phyloP scores from a whole-genome alignment of 2,329 filamentous ascomycete species.

The Scytalidium sp. region DNA sequence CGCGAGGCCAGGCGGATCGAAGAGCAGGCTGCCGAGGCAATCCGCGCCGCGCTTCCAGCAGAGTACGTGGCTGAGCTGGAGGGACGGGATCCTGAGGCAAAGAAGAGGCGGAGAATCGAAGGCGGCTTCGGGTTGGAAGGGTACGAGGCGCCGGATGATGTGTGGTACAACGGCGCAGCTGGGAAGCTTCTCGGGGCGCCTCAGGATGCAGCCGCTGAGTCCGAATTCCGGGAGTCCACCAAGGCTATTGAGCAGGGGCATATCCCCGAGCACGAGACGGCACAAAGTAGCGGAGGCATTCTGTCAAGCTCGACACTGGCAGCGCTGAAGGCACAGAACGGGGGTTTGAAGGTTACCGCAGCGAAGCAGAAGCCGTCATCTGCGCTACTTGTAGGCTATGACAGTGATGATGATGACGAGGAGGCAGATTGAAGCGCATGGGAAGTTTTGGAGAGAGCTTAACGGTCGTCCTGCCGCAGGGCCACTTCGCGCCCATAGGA shows the following conservation, averaged over 20 bases:
- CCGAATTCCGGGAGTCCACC: conserved; percentile 79
- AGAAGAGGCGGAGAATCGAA: conserved; percentile 86
- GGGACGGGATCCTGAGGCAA: conserved; percentile 80
- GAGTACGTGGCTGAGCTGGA: conserved; percentile 94
- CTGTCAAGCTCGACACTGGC: conserved; percentile 80
- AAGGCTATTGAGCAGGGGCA: conserved; percentile 47
- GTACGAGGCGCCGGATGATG: conserved; percentile 62
- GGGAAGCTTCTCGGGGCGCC: too few species aligned
- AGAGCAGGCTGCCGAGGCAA: conserved; percentile 94
- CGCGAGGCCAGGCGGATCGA: conserved; percentile 85
- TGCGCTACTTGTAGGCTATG: conserved; percentile 83
- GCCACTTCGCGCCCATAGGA: too few species aligned
- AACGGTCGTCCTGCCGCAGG: too few species aligned
- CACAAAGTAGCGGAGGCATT: conserved; percentile 53
- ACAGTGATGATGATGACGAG: conserved; percentile 87
- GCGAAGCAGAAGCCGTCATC: conserved; percentile 49
- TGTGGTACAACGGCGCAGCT: too few species aligned
- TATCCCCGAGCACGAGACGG: conserved; percentile 33
- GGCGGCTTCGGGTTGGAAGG: conserved; percentile 85
- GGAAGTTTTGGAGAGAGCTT: conserved; percentile 44
- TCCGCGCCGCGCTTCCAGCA: conserved; percentile 80
- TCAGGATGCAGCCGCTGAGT: conserved; percentile 70
- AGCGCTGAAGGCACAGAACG: conserved; percentile 62
- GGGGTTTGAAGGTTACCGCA: conserved; percentile 37
- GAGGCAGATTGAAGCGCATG: too few species aligned